Evolutionary conservation across 106 monocot species (phyloP).

Genomic region (Acorus calamus): DNA sequence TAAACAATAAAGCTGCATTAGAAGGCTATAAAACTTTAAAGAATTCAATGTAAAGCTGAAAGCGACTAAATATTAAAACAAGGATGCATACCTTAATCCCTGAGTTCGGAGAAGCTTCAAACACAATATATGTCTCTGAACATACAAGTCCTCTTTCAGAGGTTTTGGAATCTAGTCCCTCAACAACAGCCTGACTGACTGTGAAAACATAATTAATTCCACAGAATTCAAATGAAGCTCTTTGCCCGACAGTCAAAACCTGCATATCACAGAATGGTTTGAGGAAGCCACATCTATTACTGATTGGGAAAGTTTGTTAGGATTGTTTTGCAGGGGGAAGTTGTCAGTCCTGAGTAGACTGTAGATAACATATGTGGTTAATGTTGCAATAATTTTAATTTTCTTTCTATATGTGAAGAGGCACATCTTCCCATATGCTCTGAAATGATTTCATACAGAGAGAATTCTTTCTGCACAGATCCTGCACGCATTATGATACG

Average conservation of each 20-base stretch:
- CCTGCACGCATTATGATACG: no score
- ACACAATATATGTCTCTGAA: constrained; percentile 78
- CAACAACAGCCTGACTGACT: constrained; percentile 72
- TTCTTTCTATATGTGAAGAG: no score
- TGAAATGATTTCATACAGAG: no score
- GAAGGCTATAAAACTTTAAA: neutral
- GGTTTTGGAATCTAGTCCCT: constrained; percentile 48
- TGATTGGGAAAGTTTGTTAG: no score
- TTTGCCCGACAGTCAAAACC: constrained; percentile 86
- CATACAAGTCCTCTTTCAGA: constrained; percentile 67
- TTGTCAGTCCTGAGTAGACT: no score
- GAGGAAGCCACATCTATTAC: no score
- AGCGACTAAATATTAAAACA: neutral
- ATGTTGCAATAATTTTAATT: no score
- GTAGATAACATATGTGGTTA: no score
- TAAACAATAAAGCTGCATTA: no score
- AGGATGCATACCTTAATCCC: constrained; percentile 72
- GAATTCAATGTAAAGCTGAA: neutral
- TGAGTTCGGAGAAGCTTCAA: constrained; percentile 75
- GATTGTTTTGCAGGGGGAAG: no score
- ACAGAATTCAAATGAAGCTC: constrained; percentile 64
- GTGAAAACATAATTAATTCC: constrained; percentile 84
- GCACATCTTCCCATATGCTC: no score
- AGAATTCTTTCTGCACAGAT: no score
- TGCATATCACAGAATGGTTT: constrained; percentile 18